Percentiles rank a stretch among this genome's conserved stretches.
phyloP scores from a whole-genome alignment of 2,329 filamentous ascomycete genomes.

The Dendrostoma leiphaemia region DNA sequence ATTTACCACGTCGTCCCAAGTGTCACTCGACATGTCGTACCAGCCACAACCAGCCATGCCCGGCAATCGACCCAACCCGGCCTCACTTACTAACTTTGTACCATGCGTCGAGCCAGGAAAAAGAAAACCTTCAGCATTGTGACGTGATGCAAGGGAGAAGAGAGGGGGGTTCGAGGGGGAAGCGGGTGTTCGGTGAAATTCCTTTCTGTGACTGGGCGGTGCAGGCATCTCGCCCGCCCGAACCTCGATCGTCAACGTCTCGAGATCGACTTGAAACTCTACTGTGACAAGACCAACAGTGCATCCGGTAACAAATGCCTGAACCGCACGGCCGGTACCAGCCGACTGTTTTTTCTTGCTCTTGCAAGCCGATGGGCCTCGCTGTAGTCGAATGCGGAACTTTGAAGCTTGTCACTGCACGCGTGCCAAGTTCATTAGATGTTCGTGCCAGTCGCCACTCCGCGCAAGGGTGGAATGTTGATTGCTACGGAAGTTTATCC shows the following conservation, averaged over 20 bases:
- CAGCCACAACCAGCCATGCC: background rate
- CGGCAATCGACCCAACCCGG: no score
- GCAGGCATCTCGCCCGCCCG: background rate
- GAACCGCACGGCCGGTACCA: no score
- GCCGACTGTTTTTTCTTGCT: background rate
- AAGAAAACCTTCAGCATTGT: background rate
- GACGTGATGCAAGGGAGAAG: conserved; percentile 1
- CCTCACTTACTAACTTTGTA: no score
- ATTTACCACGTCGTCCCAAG: conserved; percentile 6
- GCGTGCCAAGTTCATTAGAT: background rate
- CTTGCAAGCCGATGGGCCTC: background rate
- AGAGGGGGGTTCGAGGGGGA: no score
- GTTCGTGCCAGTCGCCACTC: background rate
- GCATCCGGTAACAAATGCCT: conserved; percentile 9
- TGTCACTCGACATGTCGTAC: background rate
- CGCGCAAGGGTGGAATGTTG: no score
- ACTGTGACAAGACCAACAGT: conserved; percentile 17
- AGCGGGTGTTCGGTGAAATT: conserved; percentile 4
- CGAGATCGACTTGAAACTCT: conserved; percentile 17
- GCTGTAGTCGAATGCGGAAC: background rate
- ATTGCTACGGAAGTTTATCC: no score
- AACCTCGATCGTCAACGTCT: background rate
- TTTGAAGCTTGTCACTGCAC: background rate
- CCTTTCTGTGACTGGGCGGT: conserved; percentile 5
- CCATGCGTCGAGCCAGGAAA: no score